Evolutionary conservation across 1,284 basidiomycete genomes (phyloP), one percentile per base, ranked within the genome.

Genomic region (Boletus smithii): DNA sequence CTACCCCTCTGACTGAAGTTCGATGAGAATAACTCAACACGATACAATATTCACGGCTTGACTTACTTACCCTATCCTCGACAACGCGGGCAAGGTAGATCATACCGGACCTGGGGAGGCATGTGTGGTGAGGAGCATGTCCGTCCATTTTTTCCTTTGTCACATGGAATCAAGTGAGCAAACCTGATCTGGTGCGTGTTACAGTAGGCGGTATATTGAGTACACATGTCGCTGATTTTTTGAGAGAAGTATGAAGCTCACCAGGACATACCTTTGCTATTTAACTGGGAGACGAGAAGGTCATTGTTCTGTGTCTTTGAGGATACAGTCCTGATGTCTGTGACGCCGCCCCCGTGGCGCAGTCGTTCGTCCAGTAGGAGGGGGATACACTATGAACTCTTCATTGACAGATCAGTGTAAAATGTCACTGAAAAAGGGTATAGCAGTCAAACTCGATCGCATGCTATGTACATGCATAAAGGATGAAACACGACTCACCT

Each of bases 151-250:
- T n/a, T n/a, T n/a, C n/a, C n/a, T n/a, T n/a, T n/a, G n/a, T n/a
- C n/a, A n/a, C n/a, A n/a, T n/a, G n/a, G n/a, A n/a, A n/a, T n/a
- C n/a, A n/a, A n/a, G n/a, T n/a, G n/a, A n/a, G 1, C 1, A 13
- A 63, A 65, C 18, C 7, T 44, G 0, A 1, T 7, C 2, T 50
- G 7, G 30, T 63, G 62, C 0, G 0, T 5, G 0, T 0, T 0
- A 6, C 61, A 68, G 4, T 27, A 55, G 3, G 38, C 51, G 2
- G 48, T 1, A 5, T 29, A 22, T 22, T 29, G 31, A 16, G 7
- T 18, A 17, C 60, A 66, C 60, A 62, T 62, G 42, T 47, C 30
- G 22, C 43, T n/a, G 22, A 44, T 48, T 41, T 30, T 54, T 44
- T 32, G 23, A 36, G 20, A 32, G 17, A 24, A 42, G 31, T 50